These are phyloP conservation scores for Penicillium daleae DNA, from an alignment of 495 filamentous ascomycete genomes.

Conservation along the genomic window DNA sequence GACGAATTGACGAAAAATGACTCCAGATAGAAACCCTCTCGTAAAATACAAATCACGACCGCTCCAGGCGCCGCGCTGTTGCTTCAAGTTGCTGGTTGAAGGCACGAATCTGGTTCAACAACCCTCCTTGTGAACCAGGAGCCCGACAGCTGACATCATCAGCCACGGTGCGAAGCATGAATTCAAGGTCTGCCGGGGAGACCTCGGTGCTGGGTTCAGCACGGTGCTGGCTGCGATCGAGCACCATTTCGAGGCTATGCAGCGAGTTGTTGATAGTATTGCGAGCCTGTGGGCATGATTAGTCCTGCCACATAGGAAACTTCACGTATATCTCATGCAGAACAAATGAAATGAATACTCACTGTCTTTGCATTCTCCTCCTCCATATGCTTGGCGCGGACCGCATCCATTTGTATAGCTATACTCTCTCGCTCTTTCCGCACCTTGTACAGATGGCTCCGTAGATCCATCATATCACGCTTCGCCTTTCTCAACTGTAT, in stretches of 20 bases:
- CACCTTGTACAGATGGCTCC: conserved; percentile 65
- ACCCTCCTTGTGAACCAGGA: conserved; percentile 43
- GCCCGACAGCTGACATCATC: conserved; percentile 46
- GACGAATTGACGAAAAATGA: conserved; percentile 17
- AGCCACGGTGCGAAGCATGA: conserved; percentile 46
- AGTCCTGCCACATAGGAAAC: conserved; percentile 11
- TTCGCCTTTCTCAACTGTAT: conserved; percentile 65
- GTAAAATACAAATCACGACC: conserved; percentile 7
- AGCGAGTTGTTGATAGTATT: conserved; percentile 51
- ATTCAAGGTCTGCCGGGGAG: conserved; percentile 45
- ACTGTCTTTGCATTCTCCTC: conserved; percentile 46
- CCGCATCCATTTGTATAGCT: conserved; percentile 69
- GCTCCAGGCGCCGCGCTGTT: conserved; percentile 38
- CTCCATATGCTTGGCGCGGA: conserved; percentile 60
- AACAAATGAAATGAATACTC: conserved; percentile 12
- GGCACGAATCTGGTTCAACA: conserved; percentile 45
- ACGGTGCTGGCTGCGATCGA: conserved; percentile 47
- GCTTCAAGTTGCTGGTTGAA: conserved; percentile 52
- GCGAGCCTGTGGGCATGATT: conserved; percentile 34
- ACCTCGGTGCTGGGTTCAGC: conserved; percentile 22
- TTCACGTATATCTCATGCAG: not conserved
- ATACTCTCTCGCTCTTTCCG: conserved; percentile 68
- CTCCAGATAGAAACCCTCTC: conserved; percentile 3
- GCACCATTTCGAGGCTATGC: conserved; percentile 48
- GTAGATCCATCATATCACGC: conserved; percentile 65